These are phyloP conservation scores for Chaetomium globosum DNA, from an alignment of 2,329 filamentous ascomycete species.

Conservation along the genomic window DNA sequence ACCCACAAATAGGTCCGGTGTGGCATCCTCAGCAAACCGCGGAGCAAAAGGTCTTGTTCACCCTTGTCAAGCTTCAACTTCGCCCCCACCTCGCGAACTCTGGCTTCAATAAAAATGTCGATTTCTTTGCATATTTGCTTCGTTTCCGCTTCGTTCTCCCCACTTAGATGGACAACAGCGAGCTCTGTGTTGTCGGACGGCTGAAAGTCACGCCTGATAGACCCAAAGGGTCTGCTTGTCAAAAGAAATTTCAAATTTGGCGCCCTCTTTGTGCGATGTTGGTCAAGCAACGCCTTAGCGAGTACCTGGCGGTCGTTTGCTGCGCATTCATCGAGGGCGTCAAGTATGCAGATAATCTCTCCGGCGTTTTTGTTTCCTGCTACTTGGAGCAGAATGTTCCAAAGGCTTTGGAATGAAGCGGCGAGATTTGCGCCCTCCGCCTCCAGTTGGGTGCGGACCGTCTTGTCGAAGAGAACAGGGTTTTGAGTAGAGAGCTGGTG, in stretches of 20 bases:
- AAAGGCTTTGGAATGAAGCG: constrained; percentile 29
- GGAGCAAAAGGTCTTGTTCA: constrained; percentile 31
- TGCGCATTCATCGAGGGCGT: constrained; percentile 43
- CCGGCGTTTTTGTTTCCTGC: constrained; percentile 20
- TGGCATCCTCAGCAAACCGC: constrained; percentile 38
- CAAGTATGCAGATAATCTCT: constrained; percentile 40
- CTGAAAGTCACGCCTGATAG: constrained; percentile 34
- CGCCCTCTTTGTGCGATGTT: constrained; percentile 19
- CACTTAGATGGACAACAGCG: constrained; percentile 31
- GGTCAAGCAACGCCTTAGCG: constrained; percentile 26
- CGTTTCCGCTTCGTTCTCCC: constrained; percentile 39
- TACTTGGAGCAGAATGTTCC: constrained; percentile 30
- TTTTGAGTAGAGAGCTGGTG: constrained; percentile 38
- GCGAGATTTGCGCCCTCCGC: constrained; percentile 22
- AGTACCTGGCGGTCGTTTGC: constrained; percentile 25
- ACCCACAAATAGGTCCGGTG: constrained; percentile 49
- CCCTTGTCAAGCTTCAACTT: constrained; percentile 27
- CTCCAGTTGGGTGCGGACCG: constrained; percentile 15
- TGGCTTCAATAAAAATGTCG: constrained; percentile 38
- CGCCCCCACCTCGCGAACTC: constrained; percentile 22
- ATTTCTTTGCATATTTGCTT: constrained; percentile 41
- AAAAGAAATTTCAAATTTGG: constrained; percentile 42
- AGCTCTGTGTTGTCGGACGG: constrained; percentile 9
- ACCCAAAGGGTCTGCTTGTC: constrained; percentile 40
- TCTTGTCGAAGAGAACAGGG: constrained; percentile 2